Base-by-base conservation (phyloP, 192 early-diverging fungal genomes). In the Backusella parvicylindrica region DNA sequence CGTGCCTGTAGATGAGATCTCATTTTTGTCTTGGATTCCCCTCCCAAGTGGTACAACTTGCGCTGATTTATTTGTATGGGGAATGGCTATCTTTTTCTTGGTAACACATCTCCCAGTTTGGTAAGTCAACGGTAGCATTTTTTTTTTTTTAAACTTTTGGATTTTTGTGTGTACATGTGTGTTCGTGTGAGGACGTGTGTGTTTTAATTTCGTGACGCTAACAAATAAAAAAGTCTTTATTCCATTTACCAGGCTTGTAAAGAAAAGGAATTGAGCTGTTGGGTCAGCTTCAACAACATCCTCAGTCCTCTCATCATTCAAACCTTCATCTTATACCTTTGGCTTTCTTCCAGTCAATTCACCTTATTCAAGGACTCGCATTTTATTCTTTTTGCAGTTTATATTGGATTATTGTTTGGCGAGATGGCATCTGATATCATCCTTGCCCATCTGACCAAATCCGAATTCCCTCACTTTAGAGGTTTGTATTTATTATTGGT, bases 381-480 rank as follows among this genome's bases (percentile, higher is more conserved):
- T 72, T 84, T 92, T 60, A 87, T 93, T 33, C 83, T 95, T 28
- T 95, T 94, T 75, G 83, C 89, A 18, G 53, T 93, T 26, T 90
- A 89, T 2, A 83, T 86, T 32, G 93, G 94, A 2, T 87, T 91
- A 69, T 88, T 91, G 7, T 95, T 95, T 88, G 94, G 94, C n/a
- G 89, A 92, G 65, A 91, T 95, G 82, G 94, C 92, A 37, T 94
- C 94, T 75, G 91, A 92, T 76, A 96, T 97, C 70, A 95, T 97
- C 68, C 80, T 97, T 80, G 91, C 93, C 26, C 96, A 97, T 65
- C 86, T 97, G 40, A 95, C 95, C 35, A 92, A 94, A 83, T 89
- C 86, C 74, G 79, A 84, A 38, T 97, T 92, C 84, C 96, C 96
- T 60, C 90, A 86, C 79, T 95, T 91, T 82, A 91, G 89, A 12